These are phyloP conservation scores for Melastoma malabathricum DNA, from an alignment of 345 rosid genomes.

Conservation along the genomic window DNA sequence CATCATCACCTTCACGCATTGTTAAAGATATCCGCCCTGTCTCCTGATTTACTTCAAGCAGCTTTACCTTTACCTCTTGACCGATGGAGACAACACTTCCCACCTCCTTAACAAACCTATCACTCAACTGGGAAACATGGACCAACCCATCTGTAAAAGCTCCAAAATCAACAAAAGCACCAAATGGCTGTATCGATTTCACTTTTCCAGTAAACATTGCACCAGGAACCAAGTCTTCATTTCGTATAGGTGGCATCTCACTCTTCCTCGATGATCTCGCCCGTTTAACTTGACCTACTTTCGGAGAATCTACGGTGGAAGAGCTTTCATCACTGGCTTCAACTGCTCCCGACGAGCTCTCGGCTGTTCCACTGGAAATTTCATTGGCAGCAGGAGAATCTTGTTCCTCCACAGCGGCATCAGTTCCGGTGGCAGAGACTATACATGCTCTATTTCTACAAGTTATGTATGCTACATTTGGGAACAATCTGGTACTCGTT, in stretches of 20 bases:
- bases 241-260: conserved; percentile 67
- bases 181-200: conserved; percentile 83
- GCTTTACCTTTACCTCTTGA: conserved; percentile 70
- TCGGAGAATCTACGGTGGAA: conserved; percentile 13
- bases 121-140: conserved; percentile 77
- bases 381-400: conserved; percentile 33
- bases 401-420: conserved; percentile 56
- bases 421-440: conserved; percentile 48
- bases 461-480: conserved; percentile 22
- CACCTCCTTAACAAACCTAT: conserved; percentile 74
- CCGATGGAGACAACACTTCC: conserved; percentile 66
- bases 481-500: conserved; percentile 37
- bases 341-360: conserved; percentile 17
- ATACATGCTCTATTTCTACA: conserved; percentile 16
- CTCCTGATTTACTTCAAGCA: conserved; percentile 67
- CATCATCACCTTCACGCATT: conserved; percentile 63
- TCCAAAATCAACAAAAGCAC: conserved; percentile 78
- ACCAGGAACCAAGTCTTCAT: conserved; percentile 70
- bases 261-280: conserved; percentile 52
- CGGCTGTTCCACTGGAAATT: conserved; percentile 20
- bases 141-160: conserved; percentile 89
- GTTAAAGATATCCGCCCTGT: conserved; percentile 64
- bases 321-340: conserved; percentile 24
- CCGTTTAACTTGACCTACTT: conserved; percentile 31
- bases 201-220: conserved; percentile 81